Evolutionary conservation across 163 green algal genomes (phyloP).

Genomic region (Coccomyxa subellipsoidea): DNA sequence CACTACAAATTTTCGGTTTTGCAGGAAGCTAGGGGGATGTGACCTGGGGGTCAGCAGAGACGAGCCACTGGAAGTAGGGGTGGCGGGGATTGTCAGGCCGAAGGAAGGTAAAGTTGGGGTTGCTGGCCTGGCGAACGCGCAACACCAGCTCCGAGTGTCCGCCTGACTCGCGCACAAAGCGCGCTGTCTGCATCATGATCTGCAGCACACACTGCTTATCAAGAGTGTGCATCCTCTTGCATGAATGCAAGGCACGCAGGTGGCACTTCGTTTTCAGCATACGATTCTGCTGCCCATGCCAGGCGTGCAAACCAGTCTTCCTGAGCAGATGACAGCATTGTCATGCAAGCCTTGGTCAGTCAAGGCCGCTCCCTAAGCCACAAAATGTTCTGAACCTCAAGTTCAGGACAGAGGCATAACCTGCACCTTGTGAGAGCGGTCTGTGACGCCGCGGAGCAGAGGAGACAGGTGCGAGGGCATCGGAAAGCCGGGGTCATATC

Average conservation of each 20-base stretch:
- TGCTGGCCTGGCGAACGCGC: conserved; percentile 53
- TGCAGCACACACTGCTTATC: conserved; percentile 17
- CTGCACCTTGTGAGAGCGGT: conserved; percentile 67
- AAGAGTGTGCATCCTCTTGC: neutral
- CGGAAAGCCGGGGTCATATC: neutral
- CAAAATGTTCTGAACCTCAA: conserved; percentile 47
- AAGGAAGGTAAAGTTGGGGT: conserved; percentile 64
- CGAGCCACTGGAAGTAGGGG: conserved; percentile 64
- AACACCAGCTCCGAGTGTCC: conserved; percentile 61
- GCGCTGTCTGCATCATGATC: conserved; percentile 72
- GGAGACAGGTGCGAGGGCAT: neutral
- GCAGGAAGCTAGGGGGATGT: too few species aligned
- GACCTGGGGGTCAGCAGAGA: conserved; percentile 33
- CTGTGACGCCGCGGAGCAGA: conserved; percentile 40
- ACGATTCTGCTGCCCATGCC: too few species aligned
- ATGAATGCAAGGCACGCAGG: neutral
- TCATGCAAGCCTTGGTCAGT: too few species aligned
- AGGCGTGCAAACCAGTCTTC: too few species aligned
- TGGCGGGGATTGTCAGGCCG: conserved; percentile 30
- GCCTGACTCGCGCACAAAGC: conserved; percentile 53
- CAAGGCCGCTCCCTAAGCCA: too few species aligned
- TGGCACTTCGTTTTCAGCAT: conserved; percentile 40
- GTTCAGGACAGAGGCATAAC: conserved; percentile 57
- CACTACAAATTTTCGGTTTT: too few species aligned
- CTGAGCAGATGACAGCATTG: too few species aligned